A percentile compares a stretch with the other conserved stretches of the same genome.
These are phyloP conservation scores for Phytophthora europaea DNA, from an alignment of 352 stramenopile genomes.

Conservation along the genomic window DNA sequence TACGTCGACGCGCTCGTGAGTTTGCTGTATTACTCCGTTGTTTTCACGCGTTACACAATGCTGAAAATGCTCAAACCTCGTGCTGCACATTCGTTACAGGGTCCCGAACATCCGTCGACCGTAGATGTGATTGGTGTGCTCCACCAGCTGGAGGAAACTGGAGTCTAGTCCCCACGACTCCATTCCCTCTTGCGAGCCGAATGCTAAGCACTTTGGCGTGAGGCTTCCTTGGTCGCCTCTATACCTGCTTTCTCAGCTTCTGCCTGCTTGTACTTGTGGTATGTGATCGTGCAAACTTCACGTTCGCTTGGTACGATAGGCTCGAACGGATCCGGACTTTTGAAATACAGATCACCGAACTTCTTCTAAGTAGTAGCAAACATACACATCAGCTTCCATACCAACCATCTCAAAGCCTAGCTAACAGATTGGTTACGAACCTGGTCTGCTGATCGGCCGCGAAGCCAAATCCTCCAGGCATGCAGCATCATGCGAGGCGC, in stretches of 20 bases:
- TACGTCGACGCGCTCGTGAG: slow-evolving; percentile 68
- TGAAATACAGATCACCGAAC: slow-evolving; percentile 76
- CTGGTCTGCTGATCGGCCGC: slow-evolving; percentile 48
- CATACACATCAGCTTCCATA: neutral
- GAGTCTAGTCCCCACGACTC: slow-evolving; percentile 31
- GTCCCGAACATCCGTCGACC: slow-evolving; percentile 66
- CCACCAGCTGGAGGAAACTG: slow-evolving; percentile 59
- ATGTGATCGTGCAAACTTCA: slow-evolving; percentile 75
- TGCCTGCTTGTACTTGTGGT: slow-evolving; percentile 40
- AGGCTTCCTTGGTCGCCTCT: slow-evolving; percentile 8
- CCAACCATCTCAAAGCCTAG: neutral
- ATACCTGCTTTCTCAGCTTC: slow-evolving; percentile 9
- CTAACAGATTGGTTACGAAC: slow-evolving; percentile 22
- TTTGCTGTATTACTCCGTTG: slow-evolving; percentile 25
- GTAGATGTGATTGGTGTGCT: slow-evolving; percentile 65
- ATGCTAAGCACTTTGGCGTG: slow-evolving; percentile 1
- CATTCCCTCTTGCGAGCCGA: neutral
- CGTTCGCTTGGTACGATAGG: slow-evolving; percentile 61
- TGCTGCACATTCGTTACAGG: slow-evolving; percentile 31
- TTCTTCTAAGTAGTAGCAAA: slow-evolving; percentile 41
- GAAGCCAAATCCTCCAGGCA: slow-evolving; percentile 85
- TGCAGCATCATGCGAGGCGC: slow-evolving; percentile 89
- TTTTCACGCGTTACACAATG: neutral
- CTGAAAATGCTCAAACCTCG: neutral
- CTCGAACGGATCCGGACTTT: slow-evolving; percentile 76